A percentile compares a stretch with the other conserved stretches of the same genome.
phyloP scores from a whole-genome alignment of 352 stramenopile genomes.

The Globisporangium cylindrosporum region DNA sequence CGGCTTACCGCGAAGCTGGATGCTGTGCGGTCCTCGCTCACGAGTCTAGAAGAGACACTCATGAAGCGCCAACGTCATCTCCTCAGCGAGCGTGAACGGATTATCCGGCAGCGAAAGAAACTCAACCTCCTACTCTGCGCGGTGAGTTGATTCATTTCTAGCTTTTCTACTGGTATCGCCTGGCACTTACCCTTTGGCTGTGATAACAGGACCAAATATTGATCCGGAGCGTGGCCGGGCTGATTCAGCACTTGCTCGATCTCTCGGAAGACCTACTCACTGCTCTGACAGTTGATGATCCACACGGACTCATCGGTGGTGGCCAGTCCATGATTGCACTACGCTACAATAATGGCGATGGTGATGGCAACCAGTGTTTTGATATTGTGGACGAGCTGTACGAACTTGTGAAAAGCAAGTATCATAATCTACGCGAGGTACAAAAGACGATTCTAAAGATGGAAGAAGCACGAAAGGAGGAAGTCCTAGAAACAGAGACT shows the following conservation, averaged over 20 bases:
- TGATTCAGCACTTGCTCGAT: constrained; percentile 37
- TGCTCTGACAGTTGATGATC: constrained; percentile 9
- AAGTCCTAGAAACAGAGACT: constrained; percentile 1
- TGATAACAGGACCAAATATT: constrained; percentile 34
- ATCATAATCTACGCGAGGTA: constrained; percentile 18
- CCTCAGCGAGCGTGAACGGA: constrained; percentile 36
- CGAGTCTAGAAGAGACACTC: constrained; percentile 36
- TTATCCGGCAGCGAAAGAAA: constrained; percentile 51
- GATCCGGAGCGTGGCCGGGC: constrained; percentile 23
- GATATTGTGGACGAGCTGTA: constrained; percentile 23
- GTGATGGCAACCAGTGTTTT: constrained; percentile 7
- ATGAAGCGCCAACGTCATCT: constrained; percentile 30
- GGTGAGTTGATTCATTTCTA: constrained; percentile 11
- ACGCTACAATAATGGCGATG: neutral
- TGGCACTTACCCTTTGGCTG: neutral
- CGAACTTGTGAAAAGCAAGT: constrained; percentile 27
- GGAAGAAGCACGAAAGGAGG: constrained; percentile 10
- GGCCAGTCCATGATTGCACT: neutral
- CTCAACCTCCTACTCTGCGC: constrained; percentile 45
- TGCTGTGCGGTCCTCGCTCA: constrained; percentile 22
- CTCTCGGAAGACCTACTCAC: constrained; percentile 29
- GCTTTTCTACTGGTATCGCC: too few species aligned
- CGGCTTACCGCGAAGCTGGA: constrained; percentile 25
- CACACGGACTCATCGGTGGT: constrained; percentile 11
- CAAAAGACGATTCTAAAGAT: constrained; percentile 5